Conservation (phyloP, 208 protist genomes). For the Trypanosoma avium region DNA sequence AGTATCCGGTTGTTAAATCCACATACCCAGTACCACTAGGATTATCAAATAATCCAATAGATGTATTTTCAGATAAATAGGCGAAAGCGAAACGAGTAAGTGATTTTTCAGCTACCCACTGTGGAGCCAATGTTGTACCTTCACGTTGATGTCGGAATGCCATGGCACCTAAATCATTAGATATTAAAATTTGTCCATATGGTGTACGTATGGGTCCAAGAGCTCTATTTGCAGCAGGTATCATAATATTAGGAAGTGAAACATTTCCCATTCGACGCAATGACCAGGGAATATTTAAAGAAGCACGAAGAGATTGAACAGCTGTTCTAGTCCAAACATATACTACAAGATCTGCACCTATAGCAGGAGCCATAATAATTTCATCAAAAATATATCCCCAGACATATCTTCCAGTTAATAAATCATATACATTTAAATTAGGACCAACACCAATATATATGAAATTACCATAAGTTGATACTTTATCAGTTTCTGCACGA, state of each 20-base stretch:
- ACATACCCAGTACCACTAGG: not conserved
- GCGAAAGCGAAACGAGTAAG: not conserved
- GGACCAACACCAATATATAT: slow-evolving; percentile 1
- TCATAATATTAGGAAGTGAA: not conserved
- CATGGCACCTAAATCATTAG: not conserved
- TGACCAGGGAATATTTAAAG: not conserved
- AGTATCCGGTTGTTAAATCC: slow-evolving; percentile 4
- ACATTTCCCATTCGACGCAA: slow-evolving; percentile 5
- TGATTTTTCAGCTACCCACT: slow-evolving; percentile 7
- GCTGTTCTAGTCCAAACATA: slow-evolving; percentile 10
- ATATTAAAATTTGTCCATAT: slow-evolving; percentile 23
- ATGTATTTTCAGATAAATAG: not conserved
- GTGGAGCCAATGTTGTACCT: not conserved
- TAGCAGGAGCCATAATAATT: slow-evolving; percentile 2
- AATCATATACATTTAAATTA: slow-evolving; percentile 24
- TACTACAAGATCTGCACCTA: slow-evolving; percentile 17
- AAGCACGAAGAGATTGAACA: slow-evolving; percentile 6
- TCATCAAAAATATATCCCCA: slow-evolving; percentile 19
- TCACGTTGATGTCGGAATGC: slow-evolving; percentile 1
- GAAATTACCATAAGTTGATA: slow-evolving; percentile 31
- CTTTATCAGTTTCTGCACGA: not conserved
- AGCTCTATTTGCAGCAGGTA: too few relatives aligned
- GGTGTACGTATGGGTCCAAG: slow-evolving; percentile 10
- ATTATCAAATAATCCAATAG: slow-evolving; percentile 9
- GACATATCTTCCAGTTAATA: slow-evolving; percentile 22